Percentiles rank a stretch among this genome's conserved stretches.
Evolutionary conservation across 352 stramenopile genomes (phyloP).

Genomic region (Phytophthora pisi): DNA sequence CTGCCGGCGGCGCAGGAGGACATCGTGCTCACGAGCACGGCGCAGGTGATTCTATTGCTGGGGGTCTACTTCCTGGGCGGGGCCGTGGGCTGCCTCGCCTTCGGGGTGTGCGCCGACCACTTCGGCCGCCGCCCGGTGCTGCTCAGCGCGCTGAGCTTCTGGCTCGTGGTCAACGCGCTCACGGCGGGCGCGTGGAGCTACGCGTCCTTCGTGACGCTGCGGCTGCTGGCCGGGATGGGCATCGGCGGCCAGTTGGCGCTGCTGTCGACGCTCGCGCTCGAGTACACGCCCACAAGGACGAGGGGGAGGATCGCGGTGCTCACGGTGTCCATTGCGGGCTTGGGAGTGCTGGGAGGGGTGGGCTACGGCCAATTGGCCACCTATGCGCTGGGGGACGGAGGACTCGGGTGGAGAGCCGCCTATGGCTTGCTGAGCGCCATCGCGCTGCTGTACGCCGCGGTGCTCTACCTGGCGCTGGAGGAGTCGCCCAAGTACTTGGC

Average conservation of each 20-base stretch:
- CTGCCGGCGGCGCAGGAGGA: constrained; percentile 30
- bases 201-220: constrained; percentile 46
- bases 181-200: constrained; percentile 44
- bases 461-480: constrained; percentile 39
- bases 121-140: constrained; percentile 57
- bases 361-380: constrained; percentile 39
- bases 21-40: constrained; percentile 32
- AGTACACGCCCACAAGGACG: constrained; percentile 67
- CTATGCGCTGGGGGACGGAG: constrained; percentile 19
- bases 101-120: constrained; percentile 65
- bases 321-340: constrained; percentile 42
- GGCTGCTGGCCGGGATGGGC: constrained; percentile 48
- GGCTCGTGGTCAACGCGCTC: constrained; percentile 48
- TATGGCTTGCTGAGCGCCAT: constrained; percentile 40
- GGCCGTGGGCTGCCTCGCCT: constrained; percentile 50
- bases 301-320: constrained; percentile 64
- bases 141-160: constrained; percentile 43
- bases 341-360: constrained; percentile 51
- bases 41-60: constrained; percentile 38
- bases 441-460: constrained; percentile 27
- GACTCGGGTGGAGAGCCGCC: constrained; percentile 33
- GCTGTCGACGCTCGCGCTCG: constrained; percentile 54
- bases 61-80: constrained; percentile 52
- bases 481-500: constrained; percentile 80
- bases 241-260: constrained; percentile 65